Percentiles rank a stretch among this genome's conserved stretches.
phyloP scores from a whole-genome alignment of 148 eudicot genomes.

The Arctostaphylos glauca region DNA sequence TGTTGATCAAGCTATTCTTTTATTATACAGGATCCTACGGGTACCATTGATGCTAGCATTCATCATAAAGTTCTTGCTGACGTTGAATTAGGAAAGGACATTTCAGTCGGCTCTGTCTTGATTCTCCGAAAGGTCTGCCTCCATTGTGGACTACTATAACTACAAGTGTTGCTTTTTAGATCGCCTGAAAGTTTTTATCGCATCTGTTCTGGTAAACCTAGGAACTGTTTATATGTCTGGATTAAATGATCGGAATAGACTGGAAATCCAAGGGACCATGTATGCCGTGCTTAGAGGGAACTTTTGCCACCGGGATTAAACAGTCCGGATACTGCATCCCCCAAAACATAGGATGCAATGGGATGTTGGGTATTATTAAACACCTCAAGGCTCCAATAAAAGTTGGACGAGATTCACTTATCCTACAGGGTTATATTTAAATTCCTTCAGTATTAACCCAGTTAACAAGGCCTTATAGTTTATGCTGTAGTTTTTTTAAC shows the following conservation, averaged over 20 bases:
- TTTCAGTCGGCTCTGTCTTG: constrained; percentile 66
- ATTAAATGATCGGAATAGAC: background rate
- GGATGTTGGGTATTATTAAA: background rate
- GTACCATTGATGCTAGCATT: constrained; percentile 62
- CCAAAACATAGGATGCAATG: background rate
- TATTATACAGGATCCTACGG: constrained; percentile 72
- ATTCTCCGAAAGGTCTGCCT: constrained; percentile 64
- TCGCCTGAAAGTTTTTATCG: background rate
- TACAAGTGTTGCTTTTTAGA: background rate
- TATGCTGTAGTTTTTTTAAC: background rate
- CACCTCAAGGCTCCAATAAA: background rate
- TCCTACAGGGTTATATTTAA: background rate
- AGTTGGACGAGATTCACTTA: background rate
- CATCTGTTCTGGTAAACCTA: background rate
- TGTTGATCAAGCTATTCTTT: constrained; percentile 17
- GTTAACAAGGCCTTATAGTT: background rate
- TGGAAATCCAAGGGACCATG: background rate
- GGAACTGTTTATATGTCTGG: background rate
- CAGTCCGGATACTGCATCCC: background rate
- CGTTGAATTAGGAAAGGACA: constrained; percentile 47
- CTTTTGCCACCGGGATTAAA: background rate
- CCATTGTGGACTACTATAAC: background rate
- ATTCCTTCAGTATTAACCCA: background rate
- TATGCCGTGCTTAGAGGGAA: background rate
- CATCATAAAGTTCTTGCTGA: constrained; percentile 65